phyloP scores from a whole-genome alignment of 73 alveolate species.

The Paramecium tetraurelia region DNA sequence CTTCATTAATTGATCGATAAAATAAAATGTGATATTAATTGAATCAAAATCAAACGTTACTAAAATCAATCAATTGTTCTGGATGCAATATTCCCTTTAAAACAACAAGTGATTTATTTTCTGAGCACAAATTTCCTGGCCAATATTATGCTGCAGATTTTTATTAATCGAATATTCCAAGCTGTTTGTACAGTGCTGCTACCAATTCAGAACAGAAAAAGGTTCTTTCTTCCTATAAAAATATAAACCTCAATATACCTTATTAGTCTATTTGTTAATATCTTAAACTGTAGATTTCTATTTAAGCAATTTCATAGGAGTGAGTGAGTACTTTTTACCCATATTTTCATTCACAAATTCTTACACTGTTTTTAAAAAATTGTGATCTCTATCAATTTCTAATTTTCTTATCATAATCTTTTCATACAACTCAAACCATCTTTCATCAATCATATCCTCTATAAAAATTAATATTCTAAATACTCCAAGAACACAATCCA shows the following conservation, averaged over 20 bases:
- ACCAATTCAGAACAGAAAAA: constrained; percentile 88
- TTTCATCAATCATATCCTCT: constrained; percentile 65
- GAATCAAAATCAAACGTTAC: background rate
- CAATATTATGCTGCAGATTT: constrained; percentile 59
- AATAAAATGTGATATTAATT: background rate
- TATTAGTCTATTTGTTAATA: constrained; percentile 32
- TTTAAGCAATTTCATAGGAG: constrained; percentile 60
- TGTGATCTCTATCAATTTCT: constrained; percentile 62
- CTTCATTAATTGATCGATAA: background rate
- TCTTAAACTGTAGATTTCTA: constrained; percentile 50
- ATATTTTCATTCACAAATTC: constrained; percentile 63
- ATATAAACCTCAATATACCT: background rate
- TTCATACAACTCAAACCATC: constrained; percentile 68
- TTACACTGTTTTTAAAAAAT: constrained; percentile 47
- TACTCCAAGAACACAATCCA: constrained; percentile 54
- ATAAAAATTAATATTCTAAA: background rate
- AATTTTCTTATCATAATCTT: constrained; percentile 66
- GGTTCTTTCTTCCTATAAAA: constrained; percentile 49
- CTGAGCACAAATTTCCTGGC: constrained; percentile 70
- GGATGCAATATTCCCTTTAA: background rate
- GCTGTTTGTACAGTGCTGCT: constrained; percentile 81
- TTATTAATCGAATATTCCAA: constrained; percentile 66
- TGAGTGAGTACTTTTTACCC: constrained; percentile 68
- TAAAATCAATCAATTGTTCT: constrained; percentile 39
- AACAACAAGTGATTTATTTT: background rate